Evolutionary conservation across 1,284 basidiomycete genomes (phyloP), one percentile per base, ranked within the genome.

Genomic region (Volvariella volvacea): DNA sequence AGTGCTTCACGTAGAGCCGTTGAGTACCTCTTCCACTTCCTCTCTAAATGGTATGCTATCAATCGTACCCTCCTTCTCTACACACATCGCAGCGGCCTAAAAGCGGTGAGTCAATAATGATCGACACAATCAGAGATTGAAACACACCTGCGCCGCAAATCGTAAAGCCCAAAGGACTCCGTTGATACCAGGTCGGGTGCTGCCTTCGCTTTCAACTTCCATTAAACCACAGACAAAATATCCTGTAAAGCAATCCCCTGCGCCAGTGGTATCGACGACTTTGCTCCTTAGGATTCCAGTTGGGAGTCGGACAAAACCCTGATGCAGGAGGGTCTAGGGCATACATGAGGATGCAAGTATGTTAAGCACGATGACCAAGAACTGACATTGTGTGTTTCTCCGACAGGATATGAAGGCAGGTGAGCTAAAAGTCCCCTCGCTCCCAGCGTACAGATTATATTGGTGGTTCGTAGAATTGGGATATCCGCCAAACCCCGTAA

Each of bases 211-310:
- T 0, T 55, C 60, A 40, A 59, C 50, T 34, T 62, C 56, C 77
- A 80, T 78, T 37, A 80, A 58, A 0, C 71, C 74, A 4, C 67
- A 62, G 7, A 78, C 71, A 50, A 80, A 67, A 52, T 76, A 80
- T 9, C 78, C 77, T 0, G 76, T 68, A 53, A 79, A 79, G 48
- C 75, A 78, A 52, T 80, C 78, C 0, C 77, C 78, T 1, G 78
- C 78, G 6, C 78, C 77, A 0, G 78, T 80, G 0, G 76, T 79
- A 53, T 80, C 77, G 9, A 61, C 55, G 2, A 69, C 63, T 0
- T 47, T 52, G 4, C 65, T 70, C 20, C 61, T 48, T 9, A 78
- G 54, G 39, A 58, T 57, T 1, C 68, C 67, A 1, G 75, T 74
- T 1, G 74, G 74, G 12, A 76, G 25, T 28, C 48, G 43, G 67